Percentiles rank a stretch among this genome's conserved stretches.
phyloP scores from a whole-genome alignment of 2,329 filamentous ascomycete genomes.

The Aureobasidium sp. region DNA sequence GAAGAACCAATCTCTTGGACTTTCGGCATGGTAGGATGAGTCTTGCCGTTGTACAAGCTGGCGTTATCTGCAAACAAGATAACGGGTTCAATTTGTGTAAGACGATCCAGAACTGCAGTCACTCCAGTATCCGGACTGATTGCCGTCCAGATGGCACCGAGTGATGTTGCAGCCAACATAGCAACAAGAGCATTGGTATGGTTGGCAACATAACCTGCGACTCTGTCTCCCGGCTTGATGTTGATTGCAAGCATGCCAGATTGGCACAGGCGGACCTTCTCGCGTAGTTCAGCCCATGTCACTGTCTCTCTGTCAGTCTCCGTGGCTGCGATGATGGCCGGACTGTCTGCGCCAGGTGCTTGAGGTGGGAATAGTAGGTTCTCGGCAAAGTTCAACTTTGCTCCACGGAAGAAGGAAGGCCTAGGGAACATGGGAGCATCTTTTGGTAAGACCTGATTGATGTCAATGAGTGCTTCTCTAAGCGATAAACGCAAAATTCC shows the following conservation, averaged over 20 bases:
- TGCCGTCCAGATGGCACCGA: slow-evolving; percentile 88
- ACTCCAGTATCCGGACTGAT: slow-evolving; percentile 90
- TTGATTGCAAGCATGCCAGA: slow-evolving; percentile 60
- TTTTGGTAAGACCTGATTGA: slow-evolving; percentile 55
- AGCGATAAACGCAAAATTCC: not conserved
- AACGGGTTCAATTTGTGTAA: slow-evolving; percentile 76
- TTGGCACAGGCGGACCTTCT: slow-evolving; percentile 66
- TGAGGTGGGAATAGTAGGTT: slow-evolving; percentile 76
- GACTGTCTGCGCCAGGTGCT: slow-evolving; percentile 48
- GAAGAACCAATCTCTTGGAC: slow-evolving; percentile 64
- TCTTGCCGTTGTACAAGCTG: slow-evolving; percentile 82
- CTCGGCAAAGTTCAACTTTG: slow-evolving; percentile 85
- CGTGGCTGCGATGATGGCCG: slow-evolving; percentile 73
- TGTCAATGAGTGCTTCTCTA: slow-evolving; percentile 15
- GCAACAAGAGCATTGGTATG: slow-evolving; percentile 80
- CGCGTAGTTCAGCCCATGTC: slow-evolving; percentile 73
- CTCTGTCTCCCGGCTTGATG: slow-evolving; percentile 52
- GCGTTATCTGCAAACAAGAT: slow-evolving; percentile 83
- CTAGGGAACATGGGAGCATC: slow-evolving; percentile 72
- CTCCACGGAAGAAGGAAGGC: slow-evolving; percentile 73
- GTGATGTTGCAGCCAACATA: slow-evolving; percentile 71
- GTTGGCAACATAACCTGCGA: slow-evolving; percentile 76
- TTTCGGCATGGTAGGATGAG: slow-evolving; percentile 73
- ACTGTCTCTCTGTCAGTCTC: slow-evolving; percentile 59
- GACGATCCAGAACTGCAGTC: slow-evolving; percentile 77